Conservation (phyloP, 2,329 filamentous ascomycete species). For the Cercospora sesami region DNA sequence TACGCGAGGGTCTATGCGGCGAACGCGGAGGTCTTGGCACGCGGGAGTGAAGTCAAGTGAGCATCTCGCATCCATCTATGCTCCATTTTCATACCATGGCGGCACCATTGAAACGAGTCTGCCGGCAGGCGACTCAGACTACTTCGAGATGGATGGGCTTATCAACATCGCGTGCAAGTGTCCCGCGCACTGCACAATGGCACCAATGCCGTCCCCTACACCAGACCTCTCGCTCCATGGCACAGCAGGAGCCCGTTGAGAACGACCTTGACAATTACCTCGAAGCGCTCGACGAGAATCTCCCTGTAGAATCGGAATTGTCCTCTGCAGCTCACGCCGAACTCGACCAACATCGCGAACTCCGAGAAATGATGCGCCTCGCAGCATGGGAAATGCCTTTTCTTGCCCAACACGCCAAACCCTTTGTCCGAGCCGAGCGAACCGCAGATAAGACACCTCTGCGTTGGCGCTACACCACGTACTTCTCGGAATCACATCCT, state of each 20-base stretch:
- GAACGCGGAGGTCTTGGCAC: conserved; percentile 23
- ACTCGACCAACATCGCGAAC: conserved; percentile 82
- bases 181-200: conserved; percentile 17
- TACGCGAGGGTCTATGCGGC: conserved; percentile 10
- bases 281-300: conserved; percentile 23
- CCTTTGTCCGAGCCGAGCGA: conserved; percentile 67
- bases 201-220: conserved; percentile 20
- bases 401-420: conserved; percentile 75
- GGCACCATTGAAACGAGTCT: conserved; percentile 34
- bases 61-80: conserved; percentile 15
- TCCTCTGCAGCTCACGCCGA: conserved; percentile 80
- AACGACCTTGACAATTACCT: conserved; percentile 20
- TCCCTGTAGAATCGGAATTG: conserved; percentile 76
- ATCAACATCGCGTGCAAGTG: neutral
- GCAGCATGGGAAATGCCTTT: conserved; percentile 96
- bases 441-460: conserved; percentile 62
- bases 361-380: conserved; percentile 82
- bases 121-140: conserved; percentile 29
- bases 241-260: conserved; percentile 13
- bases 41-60: conserved; percentile 8
- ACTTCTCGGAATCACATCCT: conserved; percentile 91
- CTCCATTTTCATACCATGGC: conserved; percentile 31
- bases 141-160: conserved; percentile 20
- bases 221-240: conserved; percentile 16
- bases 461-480: conserved; percentile 94